Evolutionary conservation across 345 rosid genomes (phyloP), one percentile per base, ranked within the genome.

Genomic region (Aegle marmelos): DNA sequence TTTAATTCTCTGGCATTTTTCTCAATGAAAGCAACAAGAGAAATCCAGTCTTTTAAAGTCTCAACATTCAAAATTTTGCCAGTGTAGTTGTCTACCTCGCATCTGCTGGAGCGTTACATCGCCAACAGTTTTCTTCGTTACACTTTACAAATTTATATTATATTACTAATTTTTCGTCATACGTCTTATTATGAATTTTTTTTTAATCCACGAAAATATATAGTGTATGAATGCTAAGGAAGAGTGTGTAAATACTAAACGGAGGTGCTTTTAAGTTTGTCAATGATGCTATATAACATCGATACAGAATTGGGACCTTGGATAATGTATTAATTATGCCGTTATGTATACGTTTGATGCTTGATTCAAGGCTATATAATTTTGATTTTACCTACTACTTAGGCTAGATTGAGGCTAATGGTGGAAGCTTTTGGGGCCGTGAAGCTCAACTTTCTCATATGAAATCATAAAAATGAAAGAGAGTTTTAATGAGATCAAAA

Each of bases 1-100:
- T 65, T 76, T 70, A 53, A 53, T 53, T 2, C 79, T 59, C 82
- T 73, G 78, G 74, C 82, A 74, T 80, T 71, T 71, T 79, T 82
- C 80, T 82, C 81, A 31, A 78, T 78, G 34, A 80, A 83, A 66
- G 59, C 31, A 53, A 61, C 50, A 45, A 45, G 50, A 45, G 50
- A 45, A 45, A 45, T 45, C 13, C 16, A 45, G 4, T 11, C 50
- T 13, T 45, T 45, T 17, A 13, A 45, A 45, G 17, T 45, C 13
- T 45, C 17, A 45, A 45, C 17, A 13, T 45, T 45, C 50, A 45
- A 45, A 45, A 13, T 45, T 45, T 10, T 5, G 50, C 0, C 50
- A 3, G 50, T 13, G 17, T 45, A 45, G 50, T 45, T 45, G 17
- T 45, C 50, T 45, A 3, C 16, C 50, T 45, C 13, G 5, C 50